Conservation (phyloP, 1,284 basidiomycete species). For the Ceratobasidium sp. region DNA sequence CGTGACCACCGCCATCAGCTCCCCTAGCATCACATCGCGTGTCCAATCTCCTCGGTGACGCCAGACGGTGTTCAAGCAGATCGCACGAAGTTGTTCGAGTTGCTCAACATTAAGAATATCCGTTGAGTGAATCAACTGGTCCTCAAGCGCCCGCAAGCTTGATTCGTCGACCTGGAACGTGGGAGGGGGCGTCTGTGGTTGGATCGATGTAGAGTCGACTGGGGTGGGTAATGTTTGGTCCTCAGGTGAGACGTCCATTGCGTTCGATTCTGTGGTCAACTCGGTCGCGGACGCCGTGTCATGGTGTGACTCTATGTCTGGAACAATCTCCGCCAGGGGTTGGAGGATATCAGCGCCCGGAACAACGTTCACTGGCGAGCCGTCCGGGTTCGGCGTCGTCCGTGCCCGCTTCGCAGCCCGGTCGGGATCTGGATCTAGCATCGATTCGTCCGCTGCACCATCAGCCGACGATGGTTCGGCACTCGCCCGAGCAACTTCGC, state of each 20-base stretch:
- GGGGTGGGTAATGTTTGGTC: slow-evolving; percentile 42
- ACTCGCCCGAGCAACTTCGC: slow-evolving; percentile 60
- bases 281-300: background rate
- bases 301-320: background rate
- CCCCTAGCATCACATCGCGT: slow-evolving; percentile 66
- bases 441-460: slow-evolving; percentile 33
- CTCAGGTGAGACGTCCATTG: slow-evolving; percentile 48
- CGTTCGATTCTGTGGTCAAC: background rate
- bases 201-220: background rate
- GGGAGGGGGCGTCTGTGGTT: slow-evolving; percentile 18
- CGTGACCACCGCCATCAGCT: slow-evolving; percentile 62
- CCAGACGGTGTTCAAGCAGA: slow-evolving; percentile 82
- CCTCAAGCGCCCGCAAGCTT: slow-evolving; percentile 12
- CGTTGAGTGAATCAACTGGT: slow-evolving; percentile 62
- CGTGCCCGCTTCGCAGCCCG: slow-evolving; percentile 65
- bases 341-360: slow-evolving; percentile 14
- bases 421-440: slow-evolving; percentile 25
- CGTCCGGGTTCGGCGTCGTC: slow-evolving; percentile 52
- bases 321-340: background rate
- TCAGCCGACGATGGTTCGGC: slow-evolving; percentile 43
- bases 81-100: slow-evolving; percentile 90
- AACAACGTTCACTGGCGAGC: slow-evolving; percentile 30
- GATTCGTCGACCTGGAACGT: slow-evolving; percentile 43
- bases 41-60: slow-evolving; percentile 82
- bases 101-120: slow-evolving; percentile 77